Evolutionary conservation across 371 early-diverging fungal species (phyloP), one percentile per base, ranked within the genome.

Genomic region (Homolaphlyctis polyrhiza): DNA sequence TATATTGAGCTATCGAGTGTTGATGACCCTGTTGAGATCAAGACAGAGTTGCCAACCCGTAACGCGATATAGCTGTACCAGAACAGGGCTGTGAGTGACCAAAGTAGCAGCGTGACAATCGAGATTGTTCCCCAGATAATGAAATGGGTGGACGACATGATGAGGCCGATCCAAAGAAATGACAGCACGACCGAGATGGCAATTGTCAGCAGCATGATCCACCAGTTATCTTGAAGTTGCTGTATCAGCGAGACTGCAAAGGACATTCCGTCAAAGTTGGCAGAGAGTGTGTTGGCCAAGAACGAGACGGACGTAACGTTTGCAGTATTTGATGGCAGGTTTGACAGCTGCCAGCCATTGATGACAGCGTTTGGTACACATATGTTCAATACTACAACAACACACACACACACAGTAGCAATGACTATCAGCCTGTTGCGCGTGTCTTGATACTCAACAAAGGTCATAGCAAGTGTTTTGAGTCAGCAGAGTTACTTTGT

Each of bases 61-160:
- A n/a, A n/a, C n/a, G n/a, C n/a, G n/a, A 14, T 68, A 60, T 66
- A 74, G 36, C 64, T 67, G 55, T 52, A 72, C 39, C 69, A 76
- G 29, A 71, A 69, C 60, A 70, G 66, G n/a, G 51, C 59, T 33
- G 66, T 54, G n/a, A 73, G 34, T 16, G 63, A 69, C 60, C 58
- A 64, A 34, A 72, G 39, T 21, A 71, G 35, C 23, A 69, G 30
- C 28, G 71, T 66, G 0, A 71, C 59, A 18, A 64, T 18, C 23
- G 68, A 35, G 57, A 77, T 63, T 23, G 75, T 78, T 29, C 64
- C 16, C 76, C 76, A 80, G 23, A 80, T 73, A 51, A 80, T 69
- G 21, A 63, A 29, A 34, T 66, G 66, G 16, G 71, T 69, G 35
- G 75, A 54, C 1, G 61, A 28, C 39, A 70, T 57, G 33, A 78